Evolutionary conservation across 306 rosid species (phyloP).

Genomic region (Vigna mungo): DNA sequence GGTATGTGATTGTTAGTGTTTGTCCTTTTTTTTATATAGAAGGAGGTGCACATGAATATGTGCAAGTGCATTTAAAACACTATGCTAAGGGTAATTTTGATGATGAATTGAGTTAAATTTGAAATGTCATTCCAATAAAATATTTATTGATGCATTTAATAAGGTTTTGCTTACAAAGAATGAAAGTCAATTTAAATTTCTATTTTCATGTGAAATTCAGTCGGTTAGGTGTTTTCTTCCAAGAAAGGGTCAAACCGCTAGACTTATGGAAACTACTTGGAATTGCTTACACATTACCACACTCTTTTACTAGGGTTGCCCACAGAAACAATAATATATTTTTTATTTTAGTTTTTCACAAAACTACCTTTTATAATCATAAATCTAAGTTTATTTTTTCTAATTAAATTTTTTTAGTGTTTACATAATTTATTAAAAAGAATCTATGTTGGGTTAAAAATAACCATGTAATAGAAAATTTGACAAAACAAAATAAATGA

Average conservation of each 20-base stretch:
- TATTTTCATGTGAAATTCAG: constrained; percentile 10
- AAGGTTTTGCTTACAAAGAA: background rate
- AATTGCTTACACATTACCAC: background rate
- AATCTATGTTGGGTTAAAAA: too few relatives aligned
- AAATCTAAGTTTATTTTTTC: too few relatives aligned
- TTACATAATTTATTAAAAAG: too few relatives aligned
- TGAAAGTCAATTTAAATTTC: background rate
- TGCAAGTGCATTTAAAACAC: background rate
- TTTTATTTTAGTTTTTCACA: too few relatives aligned
- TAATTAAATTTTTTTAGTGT: too few relatives aligned
- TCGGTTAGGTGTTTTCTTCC: background rate
- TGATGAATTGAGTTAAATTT: background rate
- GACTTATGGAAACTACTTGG: background rate
- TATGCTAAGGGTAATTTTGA: background rate
- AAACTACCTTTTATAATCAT: too few relatives aligned
- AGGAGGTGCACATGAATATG: constrained; percentile 19
- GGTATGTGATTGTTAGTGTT: too few relatives aligned
- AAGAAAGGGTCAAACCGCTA: background rate
- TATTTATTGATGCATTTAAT: background rate
- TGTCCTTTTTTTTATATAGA: background rate
- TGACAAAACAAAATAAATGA: too few relatives aligned
- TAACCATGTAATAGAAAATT: too few relatives aligned
- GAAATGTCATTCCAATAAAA: background rate
- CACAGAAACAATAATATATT: too few relatives aligned
- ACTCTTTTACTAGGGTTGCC: background rate